phyloP scores from a whole-genome alignment of 2,329 filamentous ascomycete genomes.

The Fusarium hostae region DNA sequence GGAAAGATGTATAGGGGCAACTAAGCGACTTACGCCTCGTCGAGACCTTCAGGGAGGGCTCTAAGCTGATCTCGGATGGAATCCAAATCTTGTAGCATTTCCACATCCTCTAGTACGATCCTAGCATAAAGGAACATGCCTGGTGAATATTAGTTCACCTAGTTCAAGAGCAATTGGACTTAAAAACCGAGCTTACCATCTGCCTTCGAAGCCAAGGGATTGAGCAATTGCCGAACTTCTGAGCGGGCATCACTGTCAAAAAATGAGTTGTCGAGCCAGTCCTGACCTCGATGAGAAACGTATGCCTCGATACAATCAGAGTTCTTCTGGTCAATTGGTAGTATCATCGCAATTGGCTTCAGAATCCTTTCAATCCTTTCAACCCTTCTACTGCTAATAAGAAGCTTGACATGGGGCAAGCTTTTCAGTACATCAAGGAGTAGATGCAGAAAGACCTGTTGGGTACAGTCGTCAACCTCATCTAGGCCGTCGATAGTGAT shows the following conservation, averaged over 20 bases:
- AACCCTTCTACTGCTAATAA: background rate
- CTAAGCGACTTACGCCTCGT: background rate
- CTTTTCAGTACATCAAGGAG: fast-evolving
- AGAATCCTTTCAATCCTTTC: background rate
- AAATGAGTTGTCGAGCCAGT: background rate
- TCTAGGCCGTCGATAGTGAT: background rate
- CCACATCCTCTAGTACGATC: fast-evolving
- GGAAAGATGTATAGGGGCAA: fast-evolving
- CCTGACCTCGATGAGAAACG: background rate
- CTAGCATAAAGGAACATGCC: background rate
- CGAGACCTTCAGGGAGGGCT: background rate
- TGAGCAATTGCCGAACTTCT: background rate
- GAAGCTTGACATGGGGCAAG: background rate
- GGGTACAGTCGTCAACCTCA: background rate
- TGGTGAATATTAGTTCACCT: background rate
- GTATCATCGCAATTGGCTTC: background rate
- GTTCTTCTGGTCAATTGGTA: background rate
- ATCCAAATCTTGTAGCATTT: background rate
- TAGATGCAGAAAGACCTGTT: background rate
- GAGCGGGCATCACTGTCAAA: background rate
- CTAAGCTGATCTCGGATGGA: background rate
- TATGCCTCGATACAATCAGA: background rate
- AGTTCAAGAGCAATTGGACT: too few species aligned
- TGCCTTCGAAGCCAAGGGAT: background rate
- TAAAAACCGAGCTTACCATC: background rate